A percentile compares a stretch with the other conserved stretches of the same genome.
These are phyloP conservation scores for Agaricales sp. DNA, from an alignment of 1,284 basidiomycete species.

Conservation along the genomic window DNA sequence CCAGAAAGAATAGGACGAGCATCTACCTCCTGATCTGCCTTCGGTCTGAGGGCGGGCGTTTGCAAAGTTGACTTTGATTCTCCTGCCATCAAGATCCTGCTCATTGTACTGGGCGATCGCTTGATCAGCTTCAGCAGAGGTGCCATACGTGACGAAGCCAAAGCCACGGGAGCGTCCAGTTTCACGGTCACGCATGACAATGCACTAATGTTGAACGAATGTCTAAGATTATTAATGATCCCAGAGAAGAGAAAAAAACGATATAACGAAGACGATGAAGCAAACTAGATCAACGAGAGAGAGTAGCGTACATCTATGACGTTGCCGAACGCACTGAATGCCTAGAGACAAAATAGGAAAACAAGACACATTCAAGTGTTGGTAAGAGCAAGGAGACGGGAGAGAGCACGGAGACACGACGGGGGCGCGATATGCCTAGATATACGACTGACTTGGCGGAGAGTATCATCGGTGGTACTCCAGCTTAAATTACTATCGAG, in stretches of 20 bases:
- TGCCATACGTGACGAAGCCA: conserved; percentile 83
- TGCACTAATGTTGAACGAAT: conserved; percentile 43
- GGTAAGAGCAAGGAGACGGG: conserved; percentile 7
- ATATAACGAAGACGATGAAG: conserved; percentile 23
- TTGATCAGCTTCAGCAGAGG: conserved; percentile 56
- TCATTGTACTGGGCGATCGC: conserved; percentile 83
- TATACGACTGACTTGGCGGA: conserved; percentile 71
- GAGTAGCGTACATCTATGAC: conserved; percentile 66
- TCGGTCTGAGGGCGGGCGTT: conserved; percentile 65
- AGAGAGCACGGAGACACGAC: conserved; percentile 16
- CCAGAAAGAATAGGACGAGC: neutral
- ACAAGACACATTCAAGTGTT: conserved; percentile 21
- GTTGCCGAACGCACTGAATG: conserved; percentile 57
- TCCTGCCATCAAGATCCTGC: conserved; percentile 87
- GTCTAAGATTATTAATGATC: conserved; percentile 7
- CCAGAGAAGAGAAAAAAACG: conserved; percentile 11
- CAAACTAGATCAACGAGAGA: neutral
- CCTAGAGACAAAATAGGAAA: conserved; percentile 42
- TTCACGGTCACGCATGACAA: conserved; percentile 97
- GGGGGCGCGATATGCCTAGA: conserved; percentile 25
- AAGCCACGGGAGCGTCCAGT: conserved; percentile 95
- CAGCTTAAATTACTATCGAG: conserved; percentile 79
- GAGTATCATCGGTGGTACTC: conserved; percentile 88
- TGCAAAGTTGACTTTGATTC: conserved; percentile 91
- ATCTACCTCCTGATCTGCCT: conserved; percentile 35